phyloP scores from a whole-genome alignment of 2,329 filamentous ascomycete species.

The Aspergillus flavus region DNA sequence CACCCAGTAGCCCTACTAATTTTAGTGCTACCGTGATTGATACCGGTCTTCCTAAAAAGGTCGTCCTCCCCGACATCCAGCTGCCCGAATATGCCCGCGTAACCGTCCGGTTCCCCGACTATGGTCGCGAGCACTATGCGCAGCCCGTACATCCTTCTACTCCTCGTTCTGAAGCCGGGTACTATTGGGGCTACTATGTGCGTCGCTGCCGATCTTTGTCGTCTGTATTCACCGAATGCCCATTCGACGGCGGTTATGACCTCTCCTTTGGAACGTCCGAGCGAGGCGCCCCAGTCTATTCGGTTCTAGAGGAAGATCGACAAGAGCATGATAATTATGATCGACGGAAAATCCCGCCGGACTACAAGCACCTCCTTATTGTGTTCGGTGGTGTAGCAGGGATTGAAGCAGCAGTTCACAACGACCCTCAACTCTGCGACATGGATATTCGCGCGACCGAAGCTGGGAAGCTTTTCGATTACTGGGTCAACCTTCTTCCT shows the following conservation, averaged over 20 bases:
- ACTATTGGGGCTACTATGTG: conserved; percentile 83
- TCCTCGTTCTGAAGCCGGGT: conserved; percentile 74
- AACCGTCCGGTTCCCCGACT: conserved; percentile 65
- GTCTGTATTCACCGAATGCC: conserved; percentile 74
- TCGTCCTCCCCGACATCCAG: conserved; percentile 55
- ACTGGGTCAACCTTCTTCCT: conserved; percentile 80
- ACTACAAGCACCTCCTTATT: conserved; percentile 68
- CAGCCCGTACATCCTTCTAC: conserved; percentile 67
- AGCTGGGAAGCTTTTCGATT: conserved; percentile 74
- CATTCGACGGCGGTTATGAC: conserved; percentile 78
- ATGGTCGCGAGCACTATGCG: conserved; percentile 43
- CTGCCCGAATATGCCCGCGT: conserved; percentile 73
- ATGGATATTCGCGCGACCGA: conserved; percentile 67
- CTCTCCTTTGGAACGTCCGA: conserved; percentile 82
- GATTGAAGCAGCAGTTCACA: conserved; percentile 72
- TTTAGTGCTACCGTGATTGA: conserved; percentile 45
- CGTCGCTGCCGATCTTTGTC: conserved; percentile 69
- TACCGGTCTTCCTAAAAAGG: conserved; percentile 52
- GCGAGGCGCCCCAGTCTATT: conserved; percentile 59
- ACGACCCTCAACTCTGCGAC: conserved; percentile 59
- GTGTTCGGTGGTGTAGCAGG: conserved; percentile 82
- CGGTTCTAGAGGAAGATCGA: conserved; percentile 44
- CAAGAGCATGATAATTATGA: background rate
- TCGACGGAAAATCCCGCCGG: conserved; percentile 43
- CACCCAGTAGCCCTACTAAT: conserved; percentile 21